Percentiles rank a stretch among this genome's conserved stretches.
Evolutionary conservation across 2,329 filamentous ascomycete species (phyloP).

Genomic region (Gremmenia infestans): DNA sequence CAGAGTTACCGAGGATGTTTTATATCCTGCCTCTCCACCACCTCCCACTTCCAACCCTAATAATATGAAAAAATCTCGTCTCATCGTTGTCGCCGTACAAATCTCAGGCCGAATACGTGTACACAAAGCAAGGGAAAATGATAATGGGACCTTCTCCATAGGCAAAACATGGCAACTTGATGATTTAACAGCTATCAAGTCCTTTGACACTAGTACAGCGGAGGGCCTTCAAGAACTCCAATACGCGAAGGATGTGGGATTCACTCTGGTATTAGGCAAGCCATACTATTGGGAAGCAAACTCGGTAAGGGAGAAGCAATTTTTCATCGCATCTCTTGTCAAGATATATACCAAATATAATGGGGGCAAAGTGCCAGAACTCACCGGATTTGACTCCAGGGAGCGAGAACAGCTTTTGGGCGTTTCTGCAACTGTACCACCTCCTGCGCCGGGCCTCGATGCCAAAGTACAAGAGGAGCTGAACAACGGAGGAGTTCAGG

Average conservation of each 20-base stretch:
- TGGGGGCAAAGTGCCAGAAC: constrained; percentile 71
- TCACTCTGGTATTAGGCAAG: constrained; percentile 83
- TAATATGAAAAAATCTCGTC: constrained; percentile 72
- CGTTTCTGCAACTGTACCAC: constrained; percentile 28
- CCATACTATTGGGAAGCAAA: constrained; percentile 96
- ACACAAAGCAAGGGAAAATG: constrained; percentile 95
- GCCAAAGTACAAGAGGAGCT: not conserved
- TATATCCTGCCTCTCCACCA: constrained; percentile 76
- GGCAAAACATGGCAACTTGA: constrained; percentile 98
- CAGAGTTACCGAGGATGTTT: constrained; percentile 79
- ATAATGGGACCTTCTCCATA: constrained; percentile 90
- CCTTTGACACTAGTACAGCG: constrained; percentile 59
- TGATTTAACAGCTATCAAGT: constrained; percentile 78
- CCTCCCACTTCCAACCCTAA: constrained; percentile 68
- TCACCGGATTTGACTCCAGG: constrained; percentile 75
- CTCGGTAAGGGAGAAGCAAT: constrained; percentile 94
- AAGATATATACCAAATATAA: constrained; percentile 98
- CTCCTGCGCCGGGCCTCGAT: constrained; percentile 7
- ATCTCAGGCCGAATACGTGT: constrained; percentile 89
- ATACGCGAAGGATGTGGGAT: constrained; percentile 81
- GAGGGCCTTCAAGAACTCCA: constrained; percentile 58
- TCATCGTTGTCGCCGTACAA: constrained; percentile 89
- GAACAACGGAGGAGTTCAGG: not conserved
- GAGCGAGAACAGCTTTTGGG: constrained; percentile 75
- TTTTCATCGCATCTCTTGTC: constrained; percentile 92